Evolutionary conservation across 768 basidiomycete species (phyloP).

Genomic region (Favolaschia claudopus): DNA sequence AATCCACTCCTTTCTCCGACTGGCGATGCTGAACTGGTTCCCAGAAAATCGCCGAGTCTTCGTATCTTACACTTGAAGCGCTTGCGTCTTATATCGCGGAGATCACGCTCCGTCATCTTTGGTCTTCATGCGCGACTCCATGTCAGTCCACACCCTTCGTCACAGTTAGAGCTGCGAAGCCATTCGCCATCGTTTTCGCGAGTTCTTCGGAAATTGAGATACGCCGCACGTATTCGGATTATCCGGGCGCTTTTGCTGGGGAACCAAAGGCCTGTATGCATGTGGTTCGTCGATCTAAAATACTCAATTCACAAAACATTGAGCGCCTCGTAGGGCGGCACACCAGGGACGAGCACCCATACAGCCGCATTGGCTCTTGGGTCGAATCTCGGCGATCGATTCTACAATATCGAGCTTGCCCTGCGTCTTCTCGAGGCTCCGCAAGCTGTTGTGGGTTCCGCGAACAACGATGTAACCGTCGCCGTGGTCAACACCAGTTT

Average conservation of each 20-base stretch:
- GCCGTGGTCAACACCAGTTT: conserved; percentile 75
- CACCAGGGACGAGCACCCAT: no score
- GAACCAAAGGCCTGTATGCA: background rate
- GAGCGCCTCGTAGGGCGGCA: no score
- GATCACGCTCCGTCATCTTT: conserved; percentile 46
- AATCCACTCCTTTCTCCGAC: background rate
- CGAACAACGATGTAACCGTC: conserved; percentile 47
- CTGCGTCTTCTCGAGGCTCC: conserved; percentile 73
- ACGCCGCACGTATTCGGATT: conserved; percentile 51
- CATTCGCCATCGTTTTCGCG: conserved; percentile 73
- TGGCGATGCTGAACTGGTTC: conserved; percentile 2
- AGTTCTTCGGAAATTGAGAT: conserved; percentile 71
- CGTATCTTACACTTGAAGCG: conserved; percentile 74
- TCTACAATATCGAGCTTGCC: conserved; percentile 82
- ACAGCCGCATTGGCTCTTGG: conserved; percentile 81
- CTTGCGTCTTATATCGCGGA: conserved; percentile 65
- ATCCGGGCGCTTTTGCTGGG: conserved; percentile 29
- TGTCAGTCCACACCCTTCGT: conserved; percentile 37
- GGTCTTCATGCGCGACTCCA: conserved; percentile 20
- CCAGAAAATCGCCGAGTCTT: conserved; percentile 57
- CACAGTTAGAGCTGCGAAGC: conserved; percentile 72
- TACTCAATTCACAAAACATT: no score
- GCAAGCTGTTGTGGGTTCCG: conserved; percentile 33
- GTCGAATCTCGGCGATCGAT: conserved; percentile 89
- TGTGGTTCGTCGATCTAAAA: background rate